Conservation (phyloP, 768 basidiomycete genomes). For the Auriculariales sp. region DNA sequence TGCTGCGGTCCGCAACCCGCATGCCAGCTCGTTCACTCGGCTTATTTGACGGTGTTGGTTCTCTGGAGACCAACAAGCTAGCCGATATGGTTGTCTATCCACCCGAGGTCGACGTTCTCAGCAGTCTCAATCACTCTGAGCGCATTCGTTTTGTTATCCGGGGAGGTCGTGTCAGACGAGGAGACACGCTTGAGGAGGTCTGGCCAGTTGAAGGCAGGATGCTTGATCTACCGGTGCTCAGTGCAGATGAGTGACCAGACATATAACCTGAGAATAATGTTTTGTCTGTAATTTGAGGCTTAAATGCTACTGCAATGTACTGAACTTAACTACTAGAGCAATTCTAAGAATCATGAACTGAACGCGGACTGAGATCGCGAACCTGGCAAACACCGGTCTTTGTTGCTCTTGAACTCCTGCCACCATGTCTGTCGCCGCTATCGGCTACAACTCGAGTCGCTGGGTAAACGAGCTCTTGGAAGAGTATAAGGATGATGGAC, state of each 20-base stretch:
- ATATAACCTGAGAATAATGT: background rate
- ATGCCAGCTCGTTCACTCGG: conserved; percentile 56
- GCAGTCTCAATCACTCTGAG: conserved; percentile 35
- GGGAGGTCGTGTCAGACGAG: conserved; percentile 50
- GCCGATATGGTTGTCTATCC: conserved; percentile 61
- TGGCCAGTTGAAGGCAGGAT: conserved; percentile 52
- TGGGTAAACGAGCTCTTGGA: conserved; percentile 46
- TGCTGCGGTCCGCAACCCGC: conserved; percentile 53
- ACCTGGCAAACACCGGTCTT: no score
- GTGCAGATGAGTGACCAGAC: conserved; percentile 16
- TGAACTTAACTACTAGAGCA: no score
- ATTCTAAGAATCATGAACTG: no score
- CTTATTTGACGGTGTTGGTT: conserved; percentile 44
- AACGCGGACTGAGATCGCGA: no score
- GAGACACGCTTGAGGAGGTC: conserved; percentile 34
- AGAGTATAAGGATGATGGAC: conserved; percentile 36
- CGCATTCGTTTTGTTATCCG: conserved; percentile 42
- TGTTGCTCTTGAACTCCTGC: background rate
- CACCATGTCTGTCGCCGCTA: conserved; percentile 10
- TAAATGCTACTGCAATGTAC: no score
- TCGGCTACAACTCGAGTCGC: conserved; percentile 61
- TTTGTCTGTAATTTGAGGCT: background rate
- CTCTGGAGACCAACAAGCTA: conserved; percentile 48
- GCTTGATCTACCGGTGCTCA: conserved; percentile 42
- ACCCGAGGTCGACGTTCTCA: conserved; percentile 40